Evolutionary conservation across 345 rosid genomes (phyloP), one percentile per base, ranked within the genome.

Genomic region (Clarkia xantiana): DNA sequence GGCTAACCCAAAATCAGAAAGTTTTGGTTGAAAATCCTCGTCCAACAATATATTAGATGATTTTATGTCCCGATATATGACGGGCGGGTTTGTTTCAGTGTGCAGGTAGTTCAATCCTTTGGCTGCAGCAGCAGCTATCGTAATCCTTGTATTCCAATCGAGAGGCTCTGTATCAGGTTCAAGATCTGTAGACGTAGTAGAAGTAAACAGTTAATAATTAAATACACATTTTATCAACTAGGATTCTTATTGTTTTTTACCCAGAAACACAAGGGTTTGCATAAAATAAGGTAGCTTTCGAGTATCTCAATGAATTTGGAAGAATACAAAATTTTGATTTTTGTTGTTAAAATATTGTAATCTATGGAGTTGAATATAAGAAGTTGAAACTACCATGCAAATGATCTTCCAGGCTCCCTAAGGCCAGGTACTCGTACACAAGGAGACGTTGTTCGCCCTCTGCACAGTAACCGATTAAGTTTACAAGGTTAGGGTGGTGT

Each of bases 1-100:
- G 1, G 94, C 86, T 0, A 84, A 77, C 18, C 94, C 90, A 29
- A 84, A 84, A 65, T 79, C 86, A 29, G 90, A 84, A 11, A 81
- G 84, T 56, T 75, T 81, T 0, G 84, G 70, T 9, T 71, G 68
- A 49, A 63, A 76, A 11, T 42, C 72, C 3, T 77, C 64, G 9
- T 59, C 75, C 48, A 84, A 40, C 51, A 84, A 47, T 56, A 84
- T 73, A 59, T 84, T 81, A 13, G 86, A 57, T 15, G 84, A 49
- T 52, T 81, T 81, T 61, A 84, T 39, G 56, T 84, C 90, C 58
- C 84, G 75, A 57, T 60, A 75, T 45, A 84, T 81, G 54, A 84
- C 84, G 1, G 76, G 67, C 38, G 80, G 78, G 7, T 67, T 18
- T 12, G 82, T 80, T 42, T 49, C 69, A n/a, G 48, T 48, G 55